Conservation (phyloP, 2,329 filamentous ascomycete genomes). For the Chaetomiaceae sp. region DNA sequence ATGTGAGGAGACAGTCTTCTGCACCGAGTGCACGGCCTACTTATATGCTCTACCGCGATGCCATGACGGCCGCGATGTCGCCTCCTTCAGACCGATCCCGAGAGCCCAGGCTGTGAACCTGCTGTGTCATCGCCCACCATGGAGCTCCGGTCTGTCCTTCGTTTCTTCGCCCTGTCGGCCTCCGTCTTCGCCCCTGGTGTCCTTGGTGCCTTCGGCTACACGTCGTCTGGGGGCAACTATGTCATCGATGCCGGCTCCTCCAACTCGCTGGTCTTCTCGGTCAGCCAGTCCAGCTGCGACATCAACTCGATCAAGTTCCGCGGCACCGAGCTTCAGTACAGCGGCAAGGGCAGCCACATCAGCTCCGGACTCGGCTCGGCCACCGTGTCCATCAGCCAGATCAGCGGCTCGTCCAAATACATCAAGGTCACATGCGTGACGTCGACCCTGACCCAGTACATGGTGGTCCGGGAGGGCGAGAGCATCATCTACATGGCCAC, state of each 20-base stretch:
- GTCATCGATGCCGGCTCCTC: slow-evolving; percentile 45
- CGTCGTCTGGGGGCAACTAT: slow-evolving; percentile 38
- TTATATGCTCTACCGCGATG: background rate
- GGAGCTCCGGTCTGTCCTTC: slow-evolving; percentile 18
- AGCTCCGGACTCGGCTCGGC: slow-evolving; percentile 55
- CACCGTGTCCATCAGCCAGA: slow-evolving; percentile 47
- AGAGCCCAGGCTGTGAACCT: background rate
- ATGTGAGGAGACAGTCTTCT: background rate
- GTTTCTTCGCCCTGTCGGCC: slow-evolving; percentile 15
- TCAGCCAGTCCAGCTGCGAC: slow-evolving; percentile 53
- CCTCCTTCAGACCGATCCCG: background rate
- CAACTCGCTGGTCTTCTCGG: slow-evolving; percentile 48
- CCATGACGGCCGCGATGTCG: background rate
- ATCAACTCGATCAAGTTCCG: slow-evolving; percentile 60
- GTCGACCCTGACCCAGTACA: slow-evolving; percentile 59
- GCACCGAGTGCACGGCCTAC: background rate
- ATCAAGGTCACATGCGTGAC: slow-evolving; percentile 60
- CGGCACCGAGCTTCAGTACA: slow-evolving; percentile 55
- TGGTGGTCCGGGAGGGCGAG: slow-evolving; percentile 57
- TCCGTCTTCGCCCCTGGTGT: slow-evolving; percentile 24
- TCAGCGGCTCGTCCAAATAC: slow-evolving; percentile 38
- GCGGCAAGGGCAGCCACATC: slow-evolving; percentile 50
- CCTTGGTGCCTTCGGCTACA: slow-evolving; percentile 41
- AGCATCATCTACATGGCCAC: slow-evolving; percentile 59
- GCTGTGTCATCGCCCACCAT: no score